Evolutionary conservation across 768 basidiomycete genomes (phyloP), one percentile per base, ranked within the genome.

Genomic region (Rhizopogon vulgaris): DNA sequence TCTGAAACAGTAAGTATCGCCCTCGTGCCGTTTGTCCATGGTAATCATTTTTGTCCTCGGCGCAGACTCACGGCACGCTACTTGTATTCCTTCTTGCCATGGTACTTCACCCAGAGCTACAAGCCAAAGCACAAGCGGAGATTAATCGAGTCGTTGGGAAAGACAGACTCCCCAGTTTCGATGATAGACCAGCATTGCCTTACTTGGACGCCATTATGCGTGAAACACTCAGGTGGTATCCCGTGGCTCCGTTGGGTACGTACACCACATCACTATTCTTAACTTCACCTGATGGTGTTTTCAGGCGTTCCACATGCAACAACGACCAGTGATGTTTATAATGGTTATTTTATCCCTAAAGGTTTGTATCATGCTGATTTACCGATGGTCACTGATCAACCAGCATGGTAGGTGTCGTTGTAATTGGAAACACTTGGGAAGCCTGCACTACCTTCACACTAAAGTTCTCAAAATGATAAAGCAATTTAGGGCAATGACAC

Each of bases 131-230:
- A 10, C 60, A 60, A 39, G 54, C 48, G 22, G 65, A 66, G 48
- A 53, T 66, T 10, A 60, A 66, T 47, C 43, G 51, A 1, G 53
- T 61, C 36, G 50, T 63, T 8, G 62, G 64, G 3, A 38, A 42
- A 18, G 55, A 60, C n/a, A 51, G 62, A 11, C 46, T 63, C 11
- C 51, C 57, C 4, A 41, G 43, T 3, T 57, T 43, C 32, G 41
- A 53, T 4, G 60, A 61, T 25, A 45, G 53, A 28, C 27, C 15
- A n/a, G 43, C 41, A 17, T 34, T 59, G 3, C 58, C 55, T 6
- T 59, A 59, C 39, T 27, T 56, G 17, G 49, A 54, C 9, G 55
- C 56, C 10, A 41, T 61, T 15, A 24, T 60, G 5, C 48, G 55
- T 10, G 60, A 63, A 43, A 43, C 47, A 8, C 25, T 52, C 12